These are phyloP conservation scores for Penstemon barbatus DNA, from an alignment of 257 asterid species.

Conservation along the genomic window DNA sequence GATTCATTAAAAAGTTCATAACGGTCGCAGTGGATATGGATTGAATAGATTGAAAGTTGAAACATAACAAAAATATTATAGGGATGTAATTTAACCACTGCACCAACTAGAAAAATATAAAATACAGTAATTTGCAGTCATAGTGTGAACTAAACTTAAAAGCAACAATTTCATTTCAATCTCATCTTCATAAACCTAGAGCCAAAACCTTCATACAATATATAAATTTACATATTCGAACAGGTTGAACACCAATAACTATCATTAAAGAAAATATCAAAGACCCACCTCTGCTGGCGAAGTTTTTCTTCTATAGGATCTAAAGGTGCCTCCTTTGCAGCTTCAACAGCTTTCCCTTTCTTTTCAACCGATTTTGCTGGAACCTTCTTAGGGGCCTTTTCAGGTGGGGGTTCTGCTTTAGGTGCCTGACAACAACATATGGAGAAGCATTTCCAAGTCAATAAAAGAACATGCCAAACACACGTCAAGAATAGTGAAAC, in stretches of 20 bases:
- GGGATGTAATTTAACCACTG: slow-evolving; percentile 26
- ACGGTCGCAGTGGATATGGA: no score
- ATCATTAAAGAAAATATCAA: slow-evolving; percentile 10
- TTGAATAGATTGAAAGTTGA: no score
- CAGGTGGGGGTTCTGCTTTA: slow-evolving; percentile 57
- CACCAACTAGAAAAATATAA: background rate
- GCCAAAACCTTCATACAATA: background rate
- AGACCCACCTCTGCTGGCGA: slow-evolving; percentile 76
- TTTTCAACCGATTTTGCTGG: slow-evolving; percentile 55
- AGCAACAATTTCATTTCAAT: background rate
- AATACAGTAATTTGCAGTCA: background rate
- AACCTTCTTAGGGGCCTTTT: slow-evolving; percentile 62
- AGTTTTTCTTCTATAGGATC: slow-evolving; percentile 93
- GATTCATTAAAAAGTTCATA: slow-evolving; percentile 45
- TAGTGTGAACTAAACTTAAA: no score
- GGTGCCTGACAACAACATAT: slow-evolving; percentile 55
- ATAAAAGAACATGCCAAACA: background rate
- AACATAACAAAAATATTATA: no score
- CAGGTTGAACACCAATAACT: background rate
- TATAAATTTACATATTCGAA: background rate
- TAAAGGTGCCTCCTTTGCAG: slow-evolving; percentile 50
- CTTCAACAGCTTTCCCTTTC: slow-evolving; percentile 63
- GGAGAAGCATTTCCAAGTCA: slow-evolving; percentile 1
- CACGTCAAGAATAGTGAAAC: background rate
- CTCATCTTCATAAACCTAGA: background rate